phyloP scores from a whole-genome alignment of 257 asterid species.

The Phtheirospermum japonicum region DNA sequence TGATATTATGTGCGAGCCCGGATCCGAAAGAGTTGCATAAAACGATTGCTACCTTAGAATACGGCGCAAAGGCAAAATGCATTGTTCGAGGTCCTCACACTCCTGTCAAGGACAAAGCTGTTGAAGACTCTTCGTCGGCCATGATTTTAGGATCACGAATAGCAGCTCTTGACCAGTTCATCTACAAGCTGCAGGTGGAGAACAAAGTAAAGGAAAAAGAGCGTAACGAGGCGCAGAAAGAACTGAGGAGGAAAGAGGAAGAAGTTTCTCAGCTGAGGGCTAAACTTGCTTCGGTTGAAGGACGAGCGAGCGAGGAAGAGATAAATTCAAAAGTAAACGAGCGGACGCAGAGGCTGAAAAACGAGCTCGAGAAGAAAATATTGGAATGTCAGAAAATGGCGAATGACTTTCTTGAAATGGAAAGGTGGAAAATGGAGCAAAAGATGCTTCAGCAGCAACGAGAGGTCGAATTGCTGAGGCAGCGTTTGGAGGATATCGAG shows the following conservation, averaged over 20 bases:
- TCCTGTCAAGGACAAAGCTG: constrained; percentile 64
- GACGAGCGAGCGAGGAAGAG: constrained; percentile 45
- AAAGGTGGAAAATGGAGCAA: constrained; percentile 78
- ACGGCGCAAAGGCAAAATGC: constrained; percentile 96
- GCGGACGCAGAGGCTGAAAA: constrained; percentile 39
- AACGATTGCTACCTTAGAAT: constrained; percentile 86
- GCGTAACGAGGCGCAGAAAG: constrained; percentile 56
- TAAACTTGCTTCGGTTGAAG: constrained; percentile 49
- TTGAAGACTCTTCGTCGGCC: constrained; percentile 75
- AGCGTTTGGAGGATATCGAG: constrained; percentile 76
- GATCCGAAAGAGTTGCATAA: constrained; percentile 91
- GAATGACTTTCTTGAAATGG: constrained; percentile 55
- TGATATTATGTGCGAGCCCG: constrained; percentile 94
- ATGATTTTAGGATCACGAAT: constrained; percentile 68
- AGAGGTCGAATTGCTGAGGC: constrained; percentile 68
- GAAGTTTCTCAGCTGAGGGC: constrained; percentile 59
- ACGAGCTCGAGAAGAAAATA: constrained; percentile 63
- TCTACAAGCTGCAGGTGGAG: constrained; percentile 71
- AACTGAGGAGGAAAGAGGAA: constrained; percentile 60
- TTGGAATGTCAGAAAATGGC: constrained; percentile 65
- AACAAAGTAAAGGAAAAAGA: constrained; percentile 66
- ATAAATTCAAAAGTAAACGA: constrained; percentile 57
- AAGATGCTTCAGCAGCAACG: constrained; percentile 52
- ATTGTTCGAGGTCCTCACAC: constrained; percentile 81
- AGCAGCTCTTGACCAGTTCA: constrained; percentile 80